Conservation (phyloP, 306 rosid species). For the Quercus dentata region DNA sequence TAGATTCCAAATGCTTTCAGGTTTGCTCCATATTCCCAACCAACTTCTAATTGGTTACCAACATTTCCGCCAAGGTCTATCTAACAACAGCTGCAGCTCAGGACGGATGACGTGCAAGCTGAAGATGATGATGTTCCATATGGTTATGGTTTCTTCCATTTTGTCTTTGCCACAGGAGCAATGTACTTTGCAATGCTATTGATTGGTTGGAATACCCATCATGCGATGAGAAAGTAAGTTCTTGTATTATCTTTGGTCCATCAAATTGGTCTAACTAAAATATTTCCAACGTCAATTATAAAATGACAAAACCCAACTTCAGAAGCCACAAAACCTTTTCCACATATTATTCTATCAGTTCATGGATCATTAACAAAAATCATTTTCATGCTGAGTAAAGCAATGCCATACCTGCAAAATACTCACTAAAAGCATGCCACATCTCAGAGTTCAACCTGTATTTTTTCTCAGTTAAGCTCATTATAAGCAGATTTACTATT, state of each 20-base stretch:
- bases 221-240: slow-evolving; percentile 65
- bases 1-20: slow-evolving; percentile 92
- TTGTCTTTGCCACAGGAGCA: slow-evolving; percentile 95
- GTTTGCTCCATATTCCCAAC: slow-evolving; percentile 43
- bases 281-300: not conserved
- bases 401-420: not conserved
- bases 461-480: not conserved
- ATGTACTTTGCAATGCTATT: slow-evolving; percentile 98
- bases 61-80: slow-evolving; percentile 15
- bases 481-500: not conserved
- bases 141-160: slow-evolving; percentile 97
- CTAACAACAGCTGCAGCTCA: slow-evolving; percentile 54
- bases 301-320: slow-evolving; percentile 9
- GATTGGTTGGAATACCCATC: slow-evolving; percentile 89
- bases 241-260: not conserved
- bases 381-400: not conserved
- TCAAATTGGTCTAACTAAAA: slow-evolving; percentile 1
- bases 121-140: slow-evolving; percentile 94
- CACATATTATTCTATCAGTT: not conserved
- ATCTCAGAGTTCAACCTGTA: not conserved
- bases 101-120: slow-evolving; percentile 47
- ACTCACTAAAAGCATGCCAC: not conserved
- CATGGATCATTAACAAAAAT: not conserved
- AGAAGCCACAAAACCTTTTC: not conserved
- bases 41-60: slow-evolving; percentile 9